phyloP scores from a whole-genome alignment of 2,329 filamentous ascomycete genomes.

The Pseudocercospora cruenta region DNA sequence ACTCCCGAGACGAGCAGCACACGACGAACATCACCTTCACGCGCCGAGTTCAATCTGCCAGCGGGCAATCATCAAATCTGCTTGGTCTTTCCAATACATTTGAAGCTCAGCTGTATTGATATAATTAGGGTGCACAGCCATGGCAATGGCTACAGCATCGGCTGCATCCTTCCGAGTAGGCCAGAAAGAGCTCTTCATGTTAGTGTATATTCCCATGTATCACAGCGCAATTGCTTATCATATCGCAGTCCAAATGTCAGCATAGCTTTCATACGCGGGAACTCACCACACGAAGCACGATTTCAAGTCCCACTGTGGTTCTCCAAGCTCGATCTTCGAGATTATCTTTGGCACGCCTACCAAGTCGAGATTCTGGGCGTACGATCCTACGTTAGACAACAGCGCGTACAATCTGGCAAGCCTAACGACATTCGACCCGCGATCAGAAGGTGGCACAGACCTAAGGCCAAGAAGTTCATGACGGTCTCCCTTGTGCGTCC shows the following conservation, averaged over 20 bases:
- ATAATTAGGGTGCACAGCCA: not conserved
- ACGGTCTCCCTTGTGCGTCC: slow-evolving; percentile 84
- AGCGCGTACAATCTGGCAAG: slow-evolving; percentile 61
- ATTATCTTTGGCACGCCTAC: slow-evolving; percentile 91
- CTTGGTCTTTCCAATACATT: not conserved
- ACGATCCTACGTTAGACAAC: slow-evolving; percentile 77
- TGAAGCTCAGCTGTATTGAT: not conserved
- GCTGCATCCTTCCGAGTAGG: not conserved
- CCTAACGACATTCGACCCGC: slow-evolving; percentile 30
- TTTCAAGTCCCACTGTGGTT: slow-evolving; percentile 90
- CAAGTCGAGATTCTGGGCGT: slow-evolving; percentile 71
- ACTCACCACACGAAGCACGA: slow-evolving; percentile 77
- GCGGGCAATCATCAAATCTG: not conserved
- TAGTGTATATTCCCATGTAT: not conserved
- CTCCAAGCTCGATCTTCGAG: slow-evolving; percentile 94
- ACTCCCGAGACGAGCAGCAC: not conserved
- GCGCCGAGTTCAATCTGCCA: not conserved
- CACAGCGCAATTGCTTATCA: not conserved
- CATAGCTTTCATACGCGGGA: slow-evolving; percentile 75
- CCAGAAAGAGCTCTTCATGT: not conserved
- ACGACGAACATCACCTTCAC: not conserved
- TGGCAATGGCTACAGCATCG: not conserved
- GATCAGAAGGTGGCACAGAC: slow-evolving; percentile 65
- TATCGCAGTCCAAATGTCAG: slow-evolving; percentile 75
- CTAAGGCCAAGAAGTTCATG: slow-evolving; percentile 84